These are phyloP conservation scores for Penicillium crystallinum DNA, from an alignment of 495 filamentous ascomycete species.

Conservation along the genomic window DNA sequence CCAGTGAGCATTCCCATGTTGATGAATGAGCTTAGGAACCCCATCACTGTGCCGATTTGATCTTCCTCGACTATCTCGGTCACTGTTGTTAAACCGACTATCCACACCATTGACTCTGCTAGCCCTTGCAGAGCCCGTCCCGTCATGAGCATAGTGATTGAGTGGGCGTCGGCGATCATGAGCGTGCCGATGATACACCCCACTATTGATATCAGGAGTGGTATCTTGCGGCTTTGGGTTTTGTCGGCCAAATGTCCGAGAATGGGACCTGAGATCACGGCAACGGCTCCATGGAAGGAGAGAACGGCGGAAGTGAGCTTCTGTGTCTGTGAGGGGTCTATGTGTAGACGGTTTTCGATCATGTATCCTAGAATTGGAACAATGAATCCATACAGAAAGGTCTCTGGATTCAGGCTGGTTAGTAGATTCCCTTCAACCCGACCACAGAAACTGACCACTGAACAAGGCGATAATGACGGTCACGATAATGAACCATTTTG, in stretches of 20 bases:
- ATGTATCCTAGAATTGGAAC: constrained; percentile 17
- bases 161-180: background rate
- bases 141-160: background rate
- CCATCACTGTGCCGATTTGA: constrained; percentile 4
- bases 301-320: constrained; percentile 5
- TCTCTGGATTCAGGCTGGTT: too few relatives aligned
- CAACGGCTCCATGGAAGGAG: constrained; percentile 1
- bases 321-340: constrained; percentile 15
- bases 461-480: background rate
- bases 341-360: constrained; percentile 22
- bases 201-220: background rate
- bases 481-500: background rate
- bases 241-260: constrained; percentile 12
- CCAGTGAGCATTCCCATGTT: background rate
- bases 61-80: background rate
- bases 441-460: background rate
- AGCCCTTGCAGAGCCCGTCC: constrained; percentile 15
- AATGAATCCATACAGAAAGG: background rate
- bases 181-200: background rate
- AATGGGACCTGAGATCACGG: background rate
- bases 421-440: too few relatives aligned
- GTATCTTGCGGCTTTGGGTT: background rate
- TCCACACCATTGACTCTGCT: constrained; percentile 10
- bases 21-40: constrained; percentile 2
- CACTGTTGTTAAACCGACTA: constrained; percentile 11